Percentiles rank a stretch among this genome's conserved stretches.
Evolutionary conservation across 257 asterid species (phyloP).

Genomic region (Rubia yunnanensis): DNA sequence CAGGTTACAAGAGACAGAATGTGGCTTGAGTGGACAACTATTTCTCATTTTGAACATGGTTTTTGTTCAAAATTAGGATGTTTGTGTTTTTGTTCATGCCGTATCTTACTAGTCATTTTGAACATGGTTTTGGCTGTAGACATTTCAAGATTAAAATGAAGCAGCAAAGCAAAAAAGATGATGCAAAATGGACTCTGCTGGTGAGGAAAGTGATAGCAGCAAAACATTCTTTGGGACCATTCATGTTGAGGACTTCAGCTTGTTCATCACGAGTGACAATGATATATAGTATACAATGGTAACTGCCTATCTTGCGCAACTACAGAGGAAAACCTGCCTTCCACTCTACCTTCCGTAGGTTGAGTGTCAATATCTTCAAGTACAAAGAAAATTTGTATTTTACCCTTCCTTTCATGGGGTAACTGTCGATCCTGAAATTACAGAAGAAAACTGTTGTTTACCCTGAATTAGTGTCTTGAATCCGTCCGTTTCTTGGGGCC

Average conservation of each 20-base stretch:
- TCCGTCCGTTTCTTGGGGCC: neutral
- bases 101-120: neutral
- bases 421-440: neutral
- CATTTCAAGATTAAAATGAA: slow-evolving; percentile 1
- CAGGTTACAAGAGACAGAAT: too few relatives aligned
- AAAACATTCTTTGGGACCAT: slow-evolving; percentile 39
- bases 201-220: slow-evolving; percentile 31
- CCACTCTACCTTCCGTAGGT: neutral
- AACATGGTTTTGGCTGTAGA: neutral
- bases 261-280: slow-evolving; percentile 14
- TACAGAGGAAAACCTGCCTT: neutral
- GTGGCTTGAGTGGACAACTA: neutral
- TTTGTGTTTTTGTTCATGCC: neutral
- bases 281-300: too few relatives aligned
- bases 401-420: neutral
- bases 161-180: neutral
- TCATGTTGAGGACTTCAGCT: slow-evolving; percentile 29
- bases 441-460: neutral
- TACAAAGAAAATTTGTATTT: neutral
- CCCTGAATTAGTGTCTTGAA: too few relatives aligned
- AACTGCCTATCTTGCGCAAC: too few relatives aligned
- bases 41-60: too few relatives aligned
- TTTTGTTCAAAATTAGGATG: too few relatives aligned
- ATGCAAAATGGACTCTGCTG: neutral
- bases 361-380: neutral